Evolutionary conservation across 306 rosid species (phyloP).

Genomic region (Astragalus glycyphyllos): DNA sequence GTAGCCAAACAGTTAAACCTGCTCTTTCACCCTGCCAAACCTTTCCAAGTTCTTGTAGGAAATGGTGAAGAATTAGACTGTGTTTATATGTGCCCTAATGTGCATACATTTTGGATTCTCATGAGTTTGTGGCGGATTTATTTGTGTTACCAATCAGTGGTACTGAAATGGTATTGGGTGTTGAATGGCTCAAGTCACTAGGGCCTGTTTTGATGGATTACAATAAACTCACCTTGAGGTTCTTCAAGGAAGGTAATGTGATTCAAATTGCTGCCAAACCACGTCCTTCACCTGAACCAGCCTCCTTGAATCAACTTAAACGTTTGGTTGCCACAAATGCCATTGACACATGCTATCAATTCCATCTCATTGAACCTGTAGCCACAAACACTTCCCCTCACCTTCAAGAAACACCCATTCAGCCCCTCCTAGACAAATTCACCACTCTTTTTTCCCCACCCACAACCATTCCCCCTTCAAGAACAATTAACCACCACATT

Average conservation of each 20-base stretch:
- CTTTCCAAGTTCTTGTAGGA: not conserved
- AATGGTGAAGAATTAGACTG: not conserved
- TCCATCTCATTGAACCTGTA: not conserved
- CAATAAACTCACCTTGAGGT: too few relatives aligned
- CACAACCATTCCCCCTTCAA: not conserved
- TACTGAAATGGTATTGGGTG: too few relatives aligned
- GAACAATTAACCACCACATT: not conserved
- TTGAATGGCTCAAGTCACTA: too few relatives aligned
- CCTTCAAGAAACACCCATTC: not conserved
- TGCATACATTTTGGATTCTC: not conserved
- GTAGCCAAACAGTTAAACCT: not conserved
- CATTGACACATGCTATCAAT: not conserved
- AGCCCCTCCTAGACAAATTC: not conserved
- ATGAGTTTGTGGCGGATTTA: not conserved
- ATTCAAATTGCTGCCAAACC: too few relatives aligned
- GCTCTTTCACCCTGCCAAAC: rapidly evolving
- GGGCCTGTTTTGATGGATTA: too few relatives aligned
- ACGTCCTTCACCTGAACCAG: too few relatives aligned
- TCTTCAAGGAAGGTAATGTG: too few relatives aligned
- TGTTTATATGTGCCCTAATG: not conserved
- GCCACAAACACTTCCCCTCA: not conserved
- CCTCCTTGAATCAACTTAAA: not conserved
- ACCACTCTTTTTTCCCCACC: not conserved
- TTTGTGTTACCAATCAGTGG: too few relatives aligned
- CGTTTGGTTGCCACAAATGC: not conserved